Percentiles rank a stretch among this genome's conserved stretches.
Evolutionary conservation across 805 yeast genomes (phyloP).

Genomic region (Myxozyma mucilagina): DNA sequence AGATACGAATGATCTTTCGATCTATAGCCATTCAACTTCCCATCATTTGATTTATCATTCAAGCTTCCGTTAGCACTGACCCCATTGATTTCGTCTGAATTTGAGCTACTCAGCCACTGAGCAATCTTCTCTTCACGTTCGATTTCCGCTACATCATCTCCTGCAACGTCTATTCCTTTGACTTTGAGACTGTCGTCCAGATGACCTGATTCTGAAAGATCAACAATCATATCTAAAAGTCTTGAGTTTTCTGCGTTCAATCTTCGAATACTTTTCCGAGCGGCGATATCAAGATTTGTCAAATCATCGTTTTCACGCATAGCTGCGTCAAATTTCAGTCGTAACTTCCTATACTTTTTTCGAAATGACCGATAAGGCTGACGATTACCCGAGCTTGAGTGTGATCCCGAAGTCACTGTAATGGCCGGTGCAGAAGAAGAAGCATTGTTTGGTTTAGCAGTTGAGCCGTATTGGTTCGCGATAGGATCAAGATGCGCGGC

Average conservation of each 20-base stretch:
- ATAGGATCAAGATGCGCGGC: conserved; percentile 15
- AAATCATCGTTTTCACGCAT: conserved; percentile 25
- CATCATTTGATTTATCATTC: neutral
- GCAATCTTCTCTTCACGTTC: conserved; percentile 10
- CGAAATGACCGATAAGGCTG: conserved; percentile 30
- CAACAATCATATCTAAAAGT: conserved; percentile 26
- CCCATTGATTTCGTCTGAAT: neutral
- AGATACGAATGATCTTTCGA: neutral
- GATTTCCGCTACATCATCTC: conserved; percentile 1
- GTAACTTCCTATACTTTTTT: conserved; percentile 30
- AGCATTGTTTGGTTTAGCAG: neutral
- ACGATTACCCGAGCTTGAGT: conserved; percentile 2
- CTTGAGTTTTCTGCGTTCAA: conserved; percentile 26
- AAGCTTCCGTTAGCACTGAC: neutral
- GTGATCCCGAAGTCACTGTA: neutral
- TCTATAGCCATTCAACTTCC: neutral
- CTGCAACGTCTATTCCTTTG: conserved; percentile 13
- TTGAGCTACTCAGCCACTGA: neutral
- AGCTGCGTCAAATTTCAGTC: conserved; percentile 21
- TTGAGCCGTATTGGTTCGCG: conserved; percentile 12
- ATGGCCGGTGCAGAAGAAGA: neutral
- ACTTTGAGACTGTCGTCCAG: conserved; percentile 4
- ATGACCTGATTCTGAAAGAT: conserved; percentile 24
- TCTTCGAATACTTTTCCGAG: conserved; percentile 21
- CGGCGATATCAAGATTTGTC: conserved; percentile 11